These are phyloP conservation scores for Zelopaecilomyces penicillatus DNA, from an alignment of 2,329 filamentous ascomycete genomes.

Conservation along the genomic window DNA sequence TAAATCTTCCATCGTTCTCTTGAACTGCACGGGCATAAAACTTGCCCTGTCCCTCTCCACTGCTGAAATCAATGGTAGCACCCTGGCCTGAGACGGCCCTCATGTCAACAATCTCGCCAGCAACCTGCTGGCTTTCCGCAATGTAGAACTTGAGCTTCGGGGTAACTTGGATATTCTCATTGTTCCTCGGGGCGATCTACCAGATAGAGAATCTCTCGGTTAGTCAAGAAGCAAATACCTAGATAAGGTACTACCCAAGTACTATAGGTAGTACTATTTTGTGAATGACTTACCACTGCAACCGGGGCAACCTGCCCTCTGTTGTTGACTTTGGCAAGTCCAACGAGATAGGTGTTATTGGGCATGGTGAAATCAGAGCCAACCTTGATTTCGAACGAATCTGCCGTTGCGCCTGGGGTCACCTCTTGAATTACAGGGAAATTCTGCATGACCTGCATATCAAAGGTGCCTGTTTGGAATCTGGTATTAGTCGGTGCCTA, in stretches of 20 bases:
- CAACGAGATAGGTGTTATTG: slow-evolving; percentile 5
- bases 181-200: slow-evolving; percentile 3
- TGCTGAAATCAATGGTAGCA: slow-evolving; percentile 4
- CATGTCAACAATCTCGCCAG: slow-evolving; percentile 6
- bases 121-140: slow-evolving; percentile 1
- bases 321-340: slow-evolving; percentile 5
- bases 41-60: slow-evolving; percentile 3
- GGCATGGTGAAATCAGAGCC: background rate
- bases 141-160: slow-evolving; percentile 7
- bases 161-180: slow-evolving; percentile 3
- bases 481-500: no score
- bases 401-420: background rate
- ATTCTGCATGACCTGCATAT: background rate
- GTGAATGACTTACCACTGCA: background rate
- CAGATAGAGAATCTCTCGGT: background rate
- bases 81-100: background rate
- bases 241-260: no score
- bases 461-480: slow-evolving; percentile 1
- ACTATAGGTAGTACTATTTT: no score
- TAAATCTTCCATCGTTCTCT: background rate
- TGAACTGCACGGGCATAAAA: slow-evolving; percentile 4
- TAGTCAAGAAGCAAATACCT: background rate
- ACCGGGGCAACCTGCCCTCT: slow-evolving; percentile 6
- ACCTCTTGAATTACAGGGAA: slow-evolving; percentile 2
- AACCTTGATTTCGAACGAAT: slow-evolving; percentile 4